phyloP scores from a whole-genome alignment of 345 rosid genomes.

The Gossypium thurberi region DNA sequence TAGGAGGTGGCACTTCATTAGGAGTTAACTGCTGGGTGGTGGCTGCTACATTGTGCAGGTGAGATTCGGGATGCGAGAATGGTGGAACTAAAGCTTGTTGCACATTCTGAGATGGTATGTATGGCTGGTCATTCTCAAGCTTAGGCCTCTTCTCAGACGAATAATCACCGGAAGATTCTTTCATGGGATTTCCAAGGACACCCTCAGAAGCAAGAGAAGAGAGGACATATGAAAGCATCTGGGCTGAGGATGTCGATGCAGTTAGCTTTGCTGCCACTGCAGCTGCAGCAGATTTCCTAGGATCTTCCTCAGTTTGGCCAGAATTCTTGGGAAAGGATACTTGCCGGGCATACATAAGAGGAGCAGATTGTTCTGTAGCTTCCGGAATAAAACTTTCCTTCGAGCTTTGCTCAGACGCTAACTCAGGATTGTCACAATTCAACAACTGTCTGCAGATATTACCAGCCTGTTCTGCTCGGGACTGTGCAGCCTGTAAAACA shows the following conservation, averaged over 20 bases:
- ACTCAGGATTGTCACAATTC: conserved; percentile 29
- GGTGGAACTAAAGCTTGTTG: conserved; percentile 22
- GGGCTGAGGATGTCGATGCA: conserved; percentile 81
- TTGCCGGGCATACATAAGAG: conserved; percentile 49
- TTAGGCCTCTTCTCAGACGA: conserved; percentile 66
- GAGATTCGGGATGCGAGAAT: conserved; percentile 26
- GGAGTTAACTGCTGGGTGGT: conserved; percentile 28
- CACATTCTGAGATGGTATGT: conserved; percentile 38
- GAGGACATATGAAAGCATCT: conserved; percentile 87
- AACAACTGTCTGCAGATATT: conserved; percentile 45
- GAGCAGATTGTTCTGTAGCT: conserved; percentile 57
- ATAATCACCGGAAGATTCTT: conserved; percentile 41
- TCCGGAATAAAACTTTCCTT: conserved; percentile 50
- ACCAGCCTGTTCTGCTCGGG: conserved; percentile 47
- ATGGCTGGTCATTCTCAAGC: conserved; percentile 52
- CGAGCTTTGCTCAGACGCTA: conserved; percentile 34
- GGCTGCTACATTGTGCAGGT: conserved; percentile 20
- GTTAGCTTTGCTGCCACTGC: conserved; percentile 84
- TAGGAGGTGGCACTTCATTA: conserved; percentile 46
- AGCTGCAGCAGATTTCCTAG: conserved; percentile 75
- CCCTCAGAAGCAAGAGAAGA: conserved; percentile 91
- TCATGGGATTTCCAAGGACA: conserved; percentile 42
- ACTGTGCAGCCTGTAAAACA: conserved; percentile 43
- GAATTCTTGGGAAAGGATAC: conserved; percentile 19
- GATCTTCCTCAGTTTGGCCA: conserved; percentile 39